Conservation (phyloP, 495 filamentous ascomycete genomes). For the Neurospora tetraspora region DNA sequence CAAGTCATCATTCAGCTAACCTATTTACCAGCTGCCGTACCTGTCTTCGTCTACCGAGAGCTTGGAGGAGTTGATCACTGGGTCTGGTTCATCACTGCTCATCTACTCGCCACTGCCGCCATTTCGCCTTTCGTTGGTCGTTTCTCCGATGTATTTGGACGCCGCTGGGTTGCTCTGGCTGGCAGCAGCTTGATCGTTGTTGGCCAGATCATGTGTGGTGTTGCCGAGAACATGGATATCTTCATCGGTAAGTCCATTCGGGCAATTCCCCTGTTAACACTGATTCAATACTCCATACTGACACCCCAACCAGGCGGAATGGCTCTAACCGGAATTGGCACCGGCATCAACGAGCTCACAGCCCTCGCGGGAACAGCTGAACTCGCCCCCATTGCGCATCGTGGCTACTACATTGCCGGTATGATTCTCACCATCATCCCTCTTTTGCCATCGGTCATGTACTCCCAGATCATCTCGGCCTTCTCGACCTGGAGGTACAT, state of each 20-base stretch:
- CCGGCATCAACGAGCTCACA: slow-evolving; percentile 20
- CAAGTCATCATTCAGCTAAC: background rate
- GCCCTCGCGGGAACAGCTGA: slow-evolving; percentile 47
- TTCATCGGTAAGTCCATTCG: slow-evolving; percentile 49
- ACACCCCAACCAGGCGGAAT: slow-evolving; percentile 17
- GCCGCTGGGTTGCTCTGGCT: slow-evolving; percentile 55
- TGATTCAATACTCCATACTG: background rate
- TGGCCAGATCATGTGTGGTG: slow-evolving; percentile 57
- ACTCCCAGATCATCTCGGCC: slow-evolving; percentile 56
- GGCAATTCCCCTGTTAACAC: too few relatives aligned
- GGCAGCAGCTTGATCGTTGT: slow-evolving; percentile 50
- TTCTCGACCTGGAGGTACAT: slow-evolving; percentile 54
- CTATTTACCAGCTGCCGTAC: slow-evolving; percentile 9
- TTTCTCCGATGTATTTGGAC: slow-evolving; percentile 58
- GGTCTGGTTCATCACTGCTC: slow-evolving; percentile 65
- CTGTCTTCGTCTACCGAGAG: slow-evolving; percentile 44
- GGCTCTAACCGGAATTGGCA: slow-evolving; percentile 1
- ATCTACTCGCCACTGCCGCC: slow-evolving; percentile 56
- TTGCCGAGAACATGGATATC: slow-evolving; percentile 54
- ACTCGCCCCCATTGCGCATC: slow-evolving; percentile 55
- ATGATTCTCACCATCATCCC: slow-evolving; percentile 61
- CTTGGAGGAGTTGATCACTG: slow-evolving; percentile 58
- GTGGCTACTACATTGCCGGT: slow-evolving; percentile 58
- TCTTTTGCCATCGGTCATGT: slow-evolving; percentile 58
- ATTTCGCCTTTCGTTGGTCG: slow-evolving; percentile 66